phyloP scores from a whole-genome alignment of 2,329 filamentous ascomycete genomes.

The Alternaria infectoria region DNA sequence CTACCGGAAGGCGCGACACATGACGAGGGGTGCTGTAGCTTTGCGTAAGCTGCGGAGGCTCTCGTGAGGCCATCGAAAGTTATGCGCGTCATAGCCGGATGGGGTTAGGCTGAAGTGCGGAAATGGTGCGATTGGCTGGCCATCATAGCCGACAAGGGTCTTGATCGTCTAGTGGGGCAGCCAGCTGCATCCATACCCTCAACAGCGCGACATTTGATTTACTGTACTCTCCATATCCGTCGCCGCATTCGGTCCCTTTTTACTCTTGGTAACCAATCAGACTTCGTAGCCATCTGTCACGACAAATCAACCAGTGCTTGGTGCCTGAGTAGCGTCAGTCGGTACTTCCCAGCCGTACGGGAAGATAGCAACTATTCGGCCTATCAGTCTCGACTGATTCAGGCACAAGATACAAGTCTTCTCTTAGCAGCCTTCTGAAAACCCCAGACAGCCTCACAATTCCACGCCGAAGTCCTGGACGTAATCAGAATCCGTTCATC shows the following conservation, averaged over 20 bases:
- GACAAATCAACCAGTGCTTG: neutral
- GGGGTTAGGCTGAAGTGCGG: slow-evolving; percentile 18
- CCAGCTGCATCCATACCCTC: neutral
- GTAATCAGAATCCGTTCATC: neutral
- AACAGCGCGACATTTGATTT: neutral
- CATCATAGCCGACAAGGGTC: neutral
- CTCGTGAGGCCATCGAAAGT: slow-evolving; percentile 18
- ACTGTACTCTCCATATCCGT: slow-evolving; percentile 1
- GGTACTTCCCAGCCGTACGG: neutral
- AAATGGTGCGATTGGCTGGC: slow-evolving; percentile 10
- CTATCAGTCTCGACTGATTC: slow-evolving; percentile 1
- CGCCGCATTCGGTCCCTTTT: neutral
- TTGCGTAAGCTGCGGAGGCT: slow-evolving; percentile 4
- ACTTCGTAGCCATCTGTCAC: neutral
- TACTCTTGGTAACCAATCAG: neutral
- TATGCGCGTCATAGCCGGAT: slow-evolving; percentile 41
- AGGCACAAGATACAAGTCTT: neutral
- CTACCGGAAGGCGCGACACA: slow-evolving; percentile 26
- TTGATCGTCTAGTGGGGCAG: slow-evolving; percentile 14
- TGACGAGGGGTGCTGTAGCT: slow-evolving; percentile 13
- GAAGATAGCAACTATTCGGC: neutral
- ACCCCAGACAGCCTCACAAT: neutral
- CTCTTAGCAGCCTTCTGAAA: neutral
- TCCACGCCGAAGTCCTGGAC: neutral
- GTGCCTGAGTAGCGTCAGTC: neutral